Conservation (phyloP, 345 rosid species). For the rapeseed (Brassica napus) region DNA sequence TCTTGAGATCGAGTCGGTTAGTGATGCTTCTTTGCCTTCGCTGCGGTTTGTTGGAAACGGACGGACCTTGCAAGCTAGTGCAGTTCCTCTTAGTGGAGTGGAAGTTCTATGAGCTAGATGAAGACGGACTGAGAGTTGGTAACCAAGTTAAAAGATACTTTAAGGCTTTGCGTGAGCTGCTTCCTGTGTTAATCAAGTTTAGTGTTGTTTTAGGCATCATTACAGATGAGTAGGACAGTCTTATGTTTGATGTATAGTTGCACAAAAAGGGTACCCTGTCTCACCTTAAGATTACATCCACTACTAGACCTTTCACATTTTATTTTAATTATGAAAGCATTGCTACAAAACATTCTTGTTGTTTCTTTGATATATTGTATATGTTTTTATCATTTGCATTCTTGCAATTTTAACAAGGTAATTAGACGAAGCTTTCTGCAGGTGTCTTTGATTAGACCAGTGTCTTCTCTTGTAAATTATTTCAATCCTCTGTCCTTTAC, state of each 20-base stretch:
- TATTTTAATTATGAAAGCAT: conserved; percentile 24
- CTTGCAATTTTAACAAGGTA: conserved; percentile 4
- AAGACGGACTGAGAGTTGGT: not conserved
- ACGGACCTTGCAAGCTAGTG: conserved; percentile 77
- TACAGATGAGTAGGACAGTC: conserved; percentile 14
- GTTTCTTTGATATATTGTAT: conserved; percentile 14
- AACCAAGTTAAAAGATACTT: not conserved
- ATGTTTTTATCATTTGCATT: not conserved
- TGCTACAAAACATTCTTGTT: conserved; percentile 16
- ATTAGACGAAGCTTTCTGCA: conserved; percentile 16
- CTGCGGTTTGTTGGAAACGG: conserved; percentile 73
- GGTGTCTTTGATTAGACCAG: conserved; percentile 10
- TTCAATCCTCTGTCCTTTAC: not conserved
- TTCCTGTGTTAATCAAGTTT: conserved; percentile 4
- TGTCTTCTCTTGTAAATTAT: conserved; percentile 5
- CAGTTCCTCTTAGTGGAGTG: conserved; percentile 62
- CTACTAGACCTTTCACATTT: conserved; percentile 17
- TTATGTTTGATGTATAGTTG: conserved; percentile 25
- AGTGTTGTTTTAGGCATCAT: conserved; percentile 18
- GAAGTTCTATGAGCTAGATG: conserved; percentile 50
- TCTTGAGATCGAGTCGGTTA: conserved; percentile 84
- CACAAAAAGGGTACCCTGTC: conserved; percentile 17
- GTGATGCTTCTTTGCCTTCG: conserved; percentile 84
- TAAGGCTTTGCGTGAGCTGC: conserved; percentile 14
- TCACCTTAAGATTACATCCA: conserved; percentile 25